Percentiles rank a stretch among this genome's conserved stretches.
Conservation (phyloP, 768 basidiomycete species). For the Lactarius quietus region DNA sequence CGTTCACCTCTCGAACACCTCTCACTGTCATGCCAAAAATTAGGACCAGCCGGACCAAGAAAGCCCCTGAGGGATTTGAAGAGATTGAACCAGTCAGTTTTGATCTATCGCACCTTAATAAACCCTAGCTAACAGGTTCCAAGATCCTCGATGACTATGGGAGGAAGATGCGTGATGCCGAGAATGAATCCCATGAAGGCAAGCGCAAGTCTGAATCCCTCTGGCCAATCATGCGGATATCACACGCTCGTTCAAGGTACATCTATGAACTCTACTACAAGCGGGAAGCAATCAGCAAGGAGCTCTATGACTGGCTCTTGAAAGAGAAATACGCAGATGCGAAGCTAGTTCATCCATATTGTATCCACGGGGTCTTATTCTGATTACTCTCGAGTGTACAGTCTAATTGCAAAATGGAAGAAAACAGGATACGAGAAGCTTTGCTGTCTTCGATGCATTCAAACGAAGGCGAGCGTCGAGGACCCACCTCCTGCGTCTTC, state of each 20-base stretch:
- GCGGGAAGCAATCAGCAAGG: conserved; percentile 88
- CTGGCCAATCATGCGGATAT: conserved; percentile 99
- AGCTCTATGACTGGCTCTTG: conserved; percentile 96
- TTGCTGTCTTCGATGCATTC: conserved; percentile 95
- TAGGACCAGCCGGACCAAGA: conserved; percentile 86
- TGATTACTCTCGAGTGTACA: conserved; percentile 33
- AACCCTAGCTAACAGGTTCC: neutral
- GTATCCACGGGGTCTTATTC: neutral
- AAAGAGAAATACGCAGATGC: conserved; percentile 97
- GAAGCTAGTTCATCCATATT: conserved; percentile 57
- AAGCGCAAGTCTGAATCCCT: conserved; percentile 91
- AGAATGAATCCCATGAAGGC: conserved; percentile 98
- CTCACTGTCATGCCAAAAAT: conserved; percentile 80
- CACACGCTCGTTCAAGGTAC: conserved; percentile 93
- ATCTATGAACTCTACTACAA: conserved; percentile 99
- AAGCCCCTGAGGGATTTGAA: conserved; percentile 93
- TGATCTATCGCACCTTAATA: neutral
- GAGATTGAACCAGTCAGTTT: conserved; percentile 76
- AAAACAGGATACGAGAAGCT: conserved; percentile 98
- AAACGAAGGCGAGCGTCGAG: conserved; percentile 62
- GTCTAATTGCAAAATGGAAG: conserved; percentile 99
- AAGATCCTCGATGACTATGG: conserved; percentile 97
- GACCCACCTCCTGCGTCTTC: neutral
- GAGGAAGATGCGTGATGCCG: conserved; percentile 98
- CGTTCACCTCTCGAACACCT: neutral